These are phyloP conservation scores for Phytophthora citricola DNA, from an alignment of 352 stramenopile genomes.

Conservation along the genomic window DNA sequence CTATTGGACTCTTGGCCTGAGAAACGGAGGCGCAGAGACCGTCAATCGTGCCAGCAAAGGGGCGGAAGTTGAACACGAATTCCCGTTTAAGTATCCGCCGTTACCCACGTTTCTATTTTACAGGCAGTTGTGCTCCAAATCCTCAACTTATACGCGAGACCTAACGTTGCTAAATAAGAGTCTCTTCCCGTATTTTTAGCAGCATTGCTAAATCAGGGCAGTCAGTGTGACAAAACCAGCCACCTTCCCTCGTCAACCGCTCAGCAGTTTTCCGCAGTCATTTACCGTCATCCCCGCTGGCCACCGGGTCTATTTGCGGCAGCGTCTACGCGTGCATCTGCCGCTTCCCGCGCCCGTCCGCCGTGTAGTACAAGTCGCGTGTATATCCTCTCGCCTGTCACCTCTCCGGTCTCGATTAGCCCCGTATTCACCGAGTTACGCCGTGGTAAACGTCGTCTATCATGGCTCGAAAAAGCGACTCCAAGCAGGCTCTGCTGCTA, in stretches of 20 bases:
- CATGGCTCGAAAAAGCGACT: constrained; percentile 62
- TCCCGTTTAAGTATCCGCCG: constrained; percentile 1
- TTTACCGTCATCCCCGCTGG: constrained; percentile 23
- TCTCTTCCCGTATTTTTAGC: constrained; percentile 6
- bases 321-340: constrained; percentile 5
- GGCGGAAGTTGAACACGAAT: constrained; percentile 9
- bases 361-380: constrained; percentile 1
- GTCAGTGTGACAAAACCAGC: constrained; percentile 6
- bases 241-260: constrained; percentile 17
- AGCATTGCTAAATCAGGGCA: constrained; percentile 11
- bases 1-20: background rate
- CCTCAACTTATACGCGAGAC: constrained; percentile 3
- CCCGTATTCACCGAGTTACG: constrained; percentile 7
- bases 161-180: constrained; percentile 7
- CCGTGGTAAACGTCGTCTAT: constrained; percentile 1
- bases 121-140: background rate
- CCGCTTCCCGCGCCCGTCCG: background rate
- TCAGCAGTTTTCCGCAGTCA: constrained; percentile 24
- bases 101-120: background rate
- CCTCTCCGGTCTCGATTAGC: constrained; percentile 6
- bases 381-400: constrained; percentile 5
- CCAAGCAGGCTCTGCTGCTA: constrained; percentile 81
- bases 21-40: constrained; percentile 2
- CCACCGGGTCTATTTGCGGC: constrained; percentile 7
- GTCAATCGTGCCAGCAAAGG: constrained; percentile 13